A percentile compares a stretch with the other conserved stretches of the same genome.
phyloP scores from a whole-genome alignment of 2,329 filamentous ascomycete genomes.

The Pezizomycotina sp. region DNA sequence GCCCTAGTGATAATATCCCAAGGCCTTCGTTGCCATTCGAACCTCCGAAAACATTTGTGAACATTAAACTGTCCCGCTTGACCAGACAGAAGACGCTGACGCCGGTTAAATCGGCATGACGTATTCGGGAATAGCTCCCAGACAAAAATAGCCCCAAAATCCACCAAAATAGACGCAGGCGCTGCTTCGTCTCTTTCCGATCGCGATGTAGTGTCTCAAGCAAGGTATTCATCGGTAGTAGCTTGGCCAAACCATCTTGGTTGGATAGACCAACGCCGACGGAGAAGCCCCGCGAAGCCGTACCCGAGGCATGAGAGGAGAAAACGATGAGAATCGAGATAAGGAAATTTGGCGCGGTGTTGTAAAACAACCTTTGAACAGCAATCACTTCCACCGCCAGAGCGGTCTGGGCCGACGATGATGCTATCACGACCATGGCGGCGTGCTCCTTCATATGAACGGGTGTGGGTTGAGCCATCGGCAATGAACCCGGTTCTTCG shows the following conservation, averaged over 20 bases:
- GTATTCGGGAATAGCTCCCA: slow-evolving; percentile 38
- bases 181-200: slow-evolving; percentile 29
- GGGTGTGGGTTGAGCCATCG: slow-evolving; percentile 31
- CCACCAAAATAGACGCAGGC: slow-evolving; percentile 31
- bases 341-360: slow-evolving; percentile 29
- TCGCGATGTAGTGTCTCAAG: slow-evolving; percentile 31
- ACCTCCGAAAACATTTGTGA: slow-evolving; percentile 38
- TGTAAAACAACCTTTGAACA: slow-evolving; percentile 35
- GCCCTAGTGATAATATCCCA: slow-evolving; percentile 30
- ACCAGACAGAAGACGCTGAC: slow-evolving; percentile 35
- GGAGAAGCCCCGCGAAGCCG: slow-evolving; percentile 35
- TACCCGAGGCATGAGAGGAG: slow-evolving; percentile 36
- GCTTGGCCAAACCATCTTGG: slow-evolving; percentile 35
- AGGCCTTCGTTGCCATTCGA: slow-evolving; percentile 34
- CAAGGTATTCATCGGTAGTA: slow-evolving; percentile 29
- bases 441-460: slow-evolving; percentile 30
- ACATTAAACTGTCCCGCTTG: slow-evolving; percentile 31
- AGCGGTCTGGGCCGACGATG: slow-evolving; percentile 28
- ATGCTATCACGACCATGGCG: slow-evolving; percentile 33
- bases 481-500: slow-evolving; percentile 27
- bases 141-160: slow-evolving; percentile 30
- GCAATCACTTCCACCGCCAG: slow-evolving; percentile 32
- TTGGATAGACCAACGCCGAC: slow-evolving; percentile 34
- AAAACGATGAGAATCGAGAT: slow-evolving; percentile 34
- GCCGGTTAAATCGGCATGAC: slow-evolving; percentile 33